Evolutionary conservation across 2,329 filamentous ascomycete genomes (phyloP).

Genomic region (Neopestalotiopsis sp.): DNA sequence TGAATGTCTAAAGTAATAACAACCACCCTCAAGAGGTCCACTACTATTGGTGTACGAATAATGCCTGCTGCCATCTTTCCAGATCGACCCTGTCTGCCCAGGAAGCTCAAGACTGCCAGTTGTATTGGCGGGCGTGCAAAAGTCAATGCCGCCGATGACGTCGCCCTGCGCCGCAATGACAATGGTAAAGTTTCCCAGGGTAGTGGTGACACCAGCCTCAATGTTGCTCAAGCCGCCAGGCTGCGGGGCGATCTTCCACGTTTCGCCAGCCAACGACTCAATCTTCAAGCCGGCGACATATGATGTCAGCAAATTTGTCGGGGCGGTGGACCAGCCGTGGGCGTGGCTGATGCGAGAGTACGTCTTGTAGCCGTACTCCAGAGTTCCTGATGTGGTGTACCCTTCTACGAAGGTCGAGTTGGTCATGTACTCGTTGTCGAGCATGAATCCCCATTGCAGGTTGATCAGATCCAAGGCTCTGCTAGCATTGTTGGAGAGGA

Average conservation of each 20-base stretch:
- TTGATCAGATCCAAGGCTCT: slow-evolving; percentile 48
- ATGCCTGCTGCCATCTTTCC: not conserved
- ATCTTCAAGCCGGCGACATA: slow-evolving; percentile 35
- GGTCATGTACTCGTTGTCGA: slow-evolving; percentile 45
- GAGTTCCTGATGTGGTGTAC: slow-evolving; percentile 42
- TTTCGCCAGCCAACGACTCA: slow-evolving; percentile 24
- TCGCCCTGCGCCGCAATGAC: not conserved
- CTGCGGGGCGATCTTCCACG: not conserved
- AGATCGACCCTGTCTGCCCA: not conserved
- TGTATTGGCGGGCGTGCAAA: not conserved
- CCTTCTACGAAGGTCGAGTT: slow-evolving; percentile 49
- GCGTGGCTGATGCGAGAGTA: slow-evolving; percentile 40
- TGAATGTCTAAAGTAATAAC: not conserved
- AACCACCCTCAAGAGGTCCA: not conserved
- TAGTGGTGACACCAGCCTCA: not conserved
- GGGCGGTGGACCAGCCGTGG: slow-evolving; percentile 43
- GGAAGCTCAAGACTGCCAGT: not conserved
- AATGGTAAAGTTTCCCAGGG: not conserved
- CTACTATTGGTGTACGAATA: not conserved
- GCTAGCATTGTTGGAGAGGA: slow-evolving; percentile 41
- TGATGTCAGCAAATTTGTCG: slow-evolving; percentile 37
- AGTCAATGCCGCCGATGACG: not conserved
- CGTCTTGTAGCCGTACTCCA: slow-evolving; percentile 39
- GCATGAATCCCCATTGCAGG: slow-evolving; percentile 45
- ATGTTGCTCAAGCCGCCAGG: not conserved